Evolutionary conservation across 306 rosid genomes (phyloP), one percentile per base, ranked within the genome.

Genomic region (Citrullus amarus): DNA sequence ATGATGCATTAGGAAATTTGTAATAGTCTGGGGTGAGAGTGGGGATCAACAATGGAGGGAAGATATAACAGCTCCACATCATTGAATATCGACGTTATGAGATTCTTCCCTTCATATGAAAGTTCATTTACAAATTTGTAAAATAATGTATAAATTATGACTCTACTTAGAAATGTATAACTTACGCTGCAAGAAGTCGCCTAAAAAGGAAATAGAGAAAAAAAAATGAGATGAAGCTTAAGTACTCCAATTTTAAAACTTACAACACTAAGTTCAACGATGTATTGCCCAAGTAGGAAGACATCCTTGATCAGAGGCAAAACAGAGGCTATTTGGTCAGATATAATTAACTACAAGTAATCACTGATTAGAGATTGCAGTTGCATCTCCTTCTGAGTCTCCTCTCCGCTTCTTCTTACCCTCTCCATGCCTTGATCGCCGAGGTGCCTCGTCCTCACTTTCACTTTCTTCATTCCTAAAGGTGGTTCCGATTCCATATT

Each of bases 371-470:
- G 91, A 87, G 75, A 77, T 82, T 41, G 89, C 69, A 76, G 81
- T 60, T 25, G 30, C 87, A 54, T 88, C 96, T 72, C 87, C 88
- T 86, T 90, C 96, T 0, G 78, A 39, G 86, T 25, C 28, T 25
- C 86, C 86, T 81, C 98, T 72, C 82, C 96, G 86, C 84, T 91
- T 89, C 98, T 90, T 87, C 91, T 88, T 91, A 20, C 99, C 97
- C 79, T 95, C 99, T 6, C 99, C 98, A 7, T 92, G 98, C 83
- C 99, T 91, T 2, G 99, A 96, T 78, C 99, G 87, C 70, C 99
- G 86, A 3, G 99, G 99, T 43, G 99, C 99, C 83, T 96, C 98
- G 34, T 96, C 99, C 84, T 96, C 99, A 34, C 99, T 96, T 79
- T 91, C 98, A 41, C 98, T 92, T 10, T 96, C 98, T 12, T 91